Evolutionary conservation across 768 basidiomycete species (phyloP).

Genomic region (Hysterangium stoloniferum): DNA sequence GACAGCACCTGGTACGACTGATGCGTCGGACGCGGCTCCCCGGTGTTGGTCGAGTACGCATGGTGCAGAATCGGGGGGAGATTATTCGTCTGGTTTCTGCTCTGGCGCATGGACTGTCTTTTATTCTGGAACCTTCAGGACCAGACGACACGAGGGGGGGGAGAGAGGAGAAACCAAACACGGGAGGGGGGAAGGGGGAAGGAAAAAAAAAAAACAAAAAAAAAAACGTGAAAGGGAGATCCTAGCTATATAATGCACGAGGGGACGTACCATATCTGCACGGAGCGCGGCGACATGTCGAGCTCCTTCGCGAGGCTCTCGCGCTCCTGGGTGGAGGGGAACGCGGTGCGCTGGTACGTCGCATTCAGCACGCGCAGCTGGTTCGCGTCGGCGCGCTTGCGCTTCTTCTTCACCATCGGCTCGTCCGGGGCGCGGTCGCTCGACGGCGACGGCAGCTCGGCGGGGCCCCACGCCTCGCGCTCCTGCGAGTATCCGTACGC

Average conservation of each 20-base stretch:
- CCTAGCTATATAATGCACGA: constrained; percentile 10
- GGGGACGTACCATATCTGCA: constrained; percentile 72
- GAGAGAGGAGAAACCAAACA: no score
- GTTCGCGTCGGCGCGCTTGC: constrained; percentile 74
- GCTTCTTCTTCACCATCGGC: constrained; percentile 76
- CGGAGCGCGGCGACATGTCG: constrained; percentile 78
- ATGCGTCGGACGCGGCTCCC: constrained; percentile 9
- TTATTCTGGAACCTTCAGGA: constrained; percentile 94
- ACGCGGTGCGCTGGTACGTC: constrained; percentile 73
- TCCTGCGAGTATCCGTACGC: no score
- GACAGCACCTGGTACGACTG: constrained; percentile 13
- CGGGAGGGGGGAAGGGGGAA: constrained; percentile 5
- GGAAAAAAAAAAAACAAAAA: constrained; percentile 16
- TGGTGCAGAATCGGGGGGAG: constrained; percentile 33
- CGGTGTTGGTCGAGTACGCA: constrained; percentile 16
- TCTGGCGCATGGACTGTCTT: constrained; percentile 75
- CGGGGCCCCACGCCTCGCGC: neutral
- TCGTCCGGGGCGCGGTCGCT: neutral
- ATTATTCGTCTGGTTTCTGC: constrained; percentile 47
- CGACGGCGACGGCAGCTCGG: neutral
- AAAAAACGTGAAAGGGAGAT: constrained; percentile 3
- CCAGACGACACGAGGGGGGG: no score
- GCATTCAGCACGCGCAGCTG: constrained; percentile 78
- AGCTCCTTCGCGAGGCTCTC: constrained; percentile 63
- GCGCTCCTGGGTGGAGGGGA: constrained; percentile 85